Evolutionary conservation across 1,284 basidiomycete species (phyloP).

Genomic region (Ustilago hordei): DNA sequence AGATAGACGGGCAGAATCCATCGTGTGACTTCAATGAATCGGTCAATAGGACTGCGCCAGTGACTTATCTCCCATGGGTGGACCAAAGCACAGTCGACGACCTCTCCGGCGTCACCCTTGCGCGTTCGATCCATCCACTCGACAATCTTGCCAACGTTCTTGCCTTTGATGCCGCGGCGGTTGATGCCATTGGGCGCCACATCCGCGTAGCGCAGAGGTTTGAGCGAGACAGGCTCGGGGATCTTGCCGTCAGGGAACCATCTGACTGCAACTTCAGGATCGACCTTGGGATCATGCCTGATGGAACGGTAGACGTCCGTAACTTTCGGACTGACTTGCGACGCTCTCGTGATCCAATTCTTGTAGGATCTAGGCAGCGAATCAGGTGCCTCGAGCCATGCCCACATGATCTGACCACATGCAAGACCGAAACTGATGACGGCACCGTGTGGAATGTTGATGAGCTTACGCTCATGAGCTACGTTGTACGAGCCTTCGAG

Average conservation of each 20-base stretch:
- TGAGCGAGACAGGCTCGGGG: constrained; percentile 57
- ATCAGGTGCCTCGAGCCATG: constrained; percentile 75
- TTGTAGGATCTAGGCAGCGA: constrained; percentile 58
- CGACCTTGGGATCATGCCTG: constrained; percentile 22
- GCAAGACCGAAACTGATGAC: constrained; percentile 84
- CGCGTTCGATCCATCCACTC: constrained; percentile 55
- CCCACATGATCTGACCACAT: constrained; percentile 84
- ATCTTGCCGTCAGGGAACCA: constrained; percentile 60
- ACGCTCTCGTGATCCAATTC: constrained; percentile 66
- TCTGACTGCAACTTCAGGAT: constrained; percentile 36
- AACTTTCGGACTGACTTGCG: constrained; percentile 50
- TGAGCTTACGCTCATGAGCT: constrained; percentile 75
- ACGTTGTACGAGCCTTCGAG: constrained; percentile 86
- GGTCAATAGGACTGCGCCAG: constrained; percentile 76
- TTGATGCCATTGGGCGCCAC: constrained; percentile 52
- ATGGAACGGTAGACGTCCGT: constrained; percentile 36
- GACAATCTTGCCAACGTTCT: constrained; percentile 56
- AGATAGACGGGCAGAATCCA: constrained; percentile 85
- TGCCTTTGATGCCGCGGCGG: constrained; percentile 59
- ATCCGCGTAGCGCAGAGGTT: constrained; percentile 53
- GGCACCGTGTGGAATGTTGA: constrained; percentile 83
- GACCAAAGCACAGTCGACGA: constrained; percentile 71
- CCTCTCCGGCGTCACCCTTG: constrained; percentile 37
- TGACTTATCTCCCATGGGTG: constrained; percentile 86
- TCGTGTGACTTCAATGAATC: constrained; percentile 83